Evolutionary conservation across 805 yeast genomes (phyloP).

Genomic region (Ogataea pini): DNA sequence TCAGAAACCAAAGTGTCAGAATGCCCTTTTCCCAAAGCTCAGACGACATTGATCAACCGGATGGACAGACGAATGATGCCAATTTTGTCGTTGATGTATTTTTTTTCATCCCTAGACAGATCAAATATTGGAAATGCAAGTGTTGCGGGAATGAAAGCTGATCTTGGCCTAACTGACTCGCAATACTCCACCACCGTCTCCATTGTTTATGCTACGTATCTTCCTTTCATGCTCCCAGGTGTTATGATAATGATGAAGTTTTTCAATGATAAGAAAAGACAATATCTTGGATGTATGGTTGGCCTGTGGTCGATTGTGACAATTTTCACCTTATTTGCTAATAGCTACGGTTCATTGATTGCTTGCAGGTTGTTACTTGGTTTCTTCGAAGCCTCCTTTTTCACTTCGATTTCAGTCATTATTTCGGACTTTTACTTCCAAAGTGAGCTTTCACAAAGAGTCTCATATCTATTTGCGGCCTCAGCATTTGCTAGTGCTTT

Average conservation of each 20-base stretch:
- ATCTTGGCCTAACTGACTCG: constrained; percentile 38
- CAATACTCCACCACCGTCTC: constrained; percentile 48
- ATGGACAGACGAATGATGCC: constrained; percentile 47
- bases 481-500: constrained; percentile 57
- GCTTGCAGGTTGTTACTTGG: constrained; percentile 70
- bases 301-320: constrained; percentile 43
- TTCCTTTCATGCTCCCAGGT: constrained; percentile 41
- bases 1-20: not conserved
- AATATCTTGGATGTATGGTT: constrained; percentile 35
- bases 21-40: constrained; percentile 24
- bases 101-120: constrained; percentile 51
- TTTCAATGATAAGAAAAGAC: constrained; percentile 26
- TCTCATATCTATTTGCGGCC: constrained; percentile 50
- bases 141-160: constrained; percentile 50
- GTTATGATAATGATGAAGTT: constrained; percentile 40
- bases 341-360: constrained; percentile 55
- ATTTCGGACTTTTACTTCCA: constrained; percentile 64
- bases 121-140: constrained; percentile 62
- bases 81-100: constrained; percentile 42
- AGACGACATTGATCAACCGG: constrained; percentile 39
- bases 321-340: constrained; percentile 46
- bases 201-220: constrained; percentile 49
- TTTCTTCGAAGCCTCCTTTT: constrained; percentile 64
- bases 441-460: constrained; percentile 48
- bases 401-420: constrained; percentile 73